These are phyloP conservation scores for Boletales sp. DNA, from an alignment of 768 basidiomycete genomes.

Conservation along the genomic window DNA sequence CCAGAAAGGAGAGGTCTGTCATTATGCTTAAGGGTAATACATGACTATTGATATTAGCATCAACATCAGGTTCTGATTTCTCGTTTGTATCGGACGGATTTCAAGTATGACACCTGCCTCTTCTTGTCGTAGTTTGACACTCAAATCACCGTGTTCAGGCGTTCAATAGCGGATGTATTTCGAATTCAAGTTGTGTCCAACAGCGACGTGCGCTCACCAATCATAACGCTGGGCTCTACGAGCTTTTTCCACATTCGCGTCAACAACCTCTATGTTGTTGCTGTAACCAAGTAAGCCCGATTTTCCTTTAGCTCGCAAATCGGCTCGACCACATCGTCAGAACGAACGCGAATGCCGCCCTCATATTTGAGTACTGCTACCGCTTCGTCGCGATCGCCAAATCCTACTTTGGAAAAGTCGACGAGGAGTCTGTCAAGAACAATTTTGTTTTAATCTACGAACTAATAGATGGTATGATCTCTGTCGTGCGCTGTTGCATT, in stretches of 20 bases:
- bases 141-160: slow-evolving; percentile 44
- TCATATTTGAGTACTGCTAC: slow-evolving; percentile 98
- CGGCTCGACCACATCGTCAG: slow-evolving; percentile 36
- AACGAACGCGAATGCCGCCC: slow-evolving; percentile 94
- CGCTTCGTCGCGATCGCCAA: slow-evolving; percentile 92
- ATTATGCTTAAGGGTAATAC: not conserved
- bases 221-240: slow-evolving; percentile 95
- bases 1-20: slow-evolving; percentile 92
- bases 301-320: not conserved
- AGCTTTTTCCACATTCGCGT: slow-evolving; percentile 98
- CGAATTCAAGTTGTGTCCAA: slow-evolving; percentile 98
- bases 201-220: slow-evolving; percentile 93
- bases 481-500: slow-evolving; percentile 8
- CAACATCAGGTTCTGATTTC: slow-evolving; percentile 83
- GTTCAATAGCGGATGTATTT: slow-evolving; percentile 96
- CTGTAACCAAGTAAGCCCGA: slow-evolving; percentile 84
- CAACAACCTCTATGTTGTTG: slow-evolving; percentile 93
- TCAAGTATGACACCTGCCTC: slow-evolving; percentile 64
- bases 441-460: slow-evolving; percentile 99
- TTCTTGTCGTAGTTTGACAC: not conserved
- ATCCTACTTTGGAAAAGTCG: slow-evolving; percentile 97
- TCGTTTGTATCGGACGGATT: slow-evolving; percentile 90
- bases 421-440: slow-evolving; percentile 98
- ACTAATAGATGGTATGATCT: slow-evolving; percentile 78
- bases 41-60: slow-evolving; percentile 4